Percentiles rank a stretch among this genome's conserved stretches.
Evolutionary conservation across 1,284 basidiomycete species (phyloP).

Genomic region (Moniliophthora roreri): DNA sequence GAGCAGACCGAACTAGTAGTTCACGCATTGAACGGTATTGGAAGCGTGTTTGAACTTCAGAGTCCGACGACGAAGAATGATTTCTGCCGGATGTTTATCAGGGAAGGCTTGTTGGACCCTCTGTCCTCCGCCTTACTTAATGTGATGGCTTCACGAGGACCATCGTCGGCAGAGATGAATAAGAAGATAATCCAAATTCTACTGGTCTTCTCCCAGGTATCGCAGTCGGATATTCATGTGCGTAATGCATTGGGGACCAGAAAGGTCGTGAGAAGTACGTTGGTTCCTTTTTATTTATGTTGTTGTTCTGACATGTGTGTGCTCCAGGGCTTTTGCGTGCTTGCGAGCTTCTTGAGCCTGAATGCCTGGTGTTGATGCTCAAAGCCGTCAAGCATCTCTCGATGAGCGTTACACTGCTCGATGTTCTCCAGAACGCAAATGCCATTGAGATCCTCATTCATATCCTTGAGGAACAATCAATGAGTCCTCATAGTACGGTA

Average conservation of each 20-base stretch:
- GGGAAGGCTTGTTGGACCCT: constrained; percentile 92
- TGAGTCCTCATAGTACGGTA: constrained; percentile 81
- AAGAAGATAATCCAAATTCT: constrained; percentile 89
- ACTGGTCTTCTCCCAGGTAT: constrained; percentile 92
- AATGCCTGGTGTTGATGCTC: constrained; percentile 85
- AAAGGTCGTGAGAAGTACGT: constrained; percentile 85
- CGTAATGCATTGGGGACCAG: constrained; percentile 88
- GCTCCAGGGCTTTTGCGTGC: constrained; percentile 76
- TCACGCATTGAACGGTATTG: constrained; percentile 92
- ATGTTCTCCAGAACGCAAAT: constrained; percentile 95
- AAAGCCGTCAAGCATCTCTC: constrained; percentile 97
- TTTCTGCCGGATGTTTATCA: constrained; percentile 97
- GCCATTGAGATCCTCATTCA: constrained; percentile 88
- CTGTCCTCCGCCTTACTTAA: constrained; percentile 87
- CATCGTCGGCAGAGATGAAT: constrained; percentile 74
- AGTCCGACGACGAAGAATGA: constrained; percentile 97
- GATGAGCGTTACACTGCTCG: constrained; percentile 87
- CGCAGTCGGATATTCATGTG: constrained; percentile 91
- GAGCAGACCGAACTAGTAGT: constrained; percentile 90
- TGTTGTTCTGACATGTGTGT: constrained; percentile 10
- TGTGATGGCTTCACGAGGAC: constrained; percentile 77
- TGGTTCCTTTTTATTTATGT: neutral
- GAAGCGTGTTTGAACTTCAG: constrained; percentile 92
- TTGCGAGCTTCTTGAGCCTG: constrained; percentile 80
- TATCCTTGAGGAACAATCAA: constrained; percentile 80